Conservation (phyloP, 208 protist genomes). For the Trypanosoma avium region DNA sequence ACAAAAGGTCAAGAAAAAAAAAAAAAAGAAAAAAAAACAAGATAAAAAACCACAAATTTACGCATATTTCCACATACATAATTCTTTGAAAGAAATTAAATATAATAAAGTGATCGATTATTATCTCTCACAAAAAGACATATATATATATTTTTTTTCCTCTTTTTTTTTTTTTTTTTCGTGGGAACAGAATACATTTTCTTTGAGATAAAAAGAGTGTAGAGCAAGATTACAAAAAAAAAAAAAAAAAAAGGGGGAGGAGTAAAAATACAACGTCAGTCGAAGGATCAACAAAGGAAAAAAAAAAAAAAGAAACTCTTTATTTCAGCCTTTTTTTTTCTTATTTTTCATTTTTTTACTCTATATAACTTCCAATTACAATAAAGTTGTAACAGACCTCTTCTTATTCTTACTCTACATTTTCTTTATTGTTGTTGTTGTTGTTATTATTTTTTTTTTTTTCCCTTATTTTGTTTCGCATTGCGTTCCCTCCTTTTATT, state of each 20-base stretch:
- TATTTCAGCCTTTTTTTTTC: no score
- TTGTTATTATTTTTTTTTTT: neutral
- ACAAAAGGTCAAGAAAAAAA: constrained; percentile 16
- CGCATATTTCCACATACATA: no score
- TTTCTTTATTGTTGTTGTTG: neutral
- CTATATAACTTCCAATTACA: neutral
- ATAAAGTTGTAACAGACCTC: neutral
- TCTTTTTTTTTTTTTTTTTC: constrained; percentile 16
- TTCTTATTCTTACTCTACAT: no score
- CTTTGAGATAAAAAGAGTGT: constrained; percentile 20
- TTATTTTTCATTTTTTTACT: no score
- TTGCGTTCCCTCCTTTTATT: neutral
- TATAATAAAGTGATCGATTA: no score
- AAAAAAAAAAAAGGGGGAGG: neutral
- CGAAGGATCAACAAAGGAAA: neutral
- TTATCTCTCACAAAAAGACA: no score
- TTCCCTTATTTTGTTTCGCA: neutral
- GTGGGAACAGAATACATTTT: constrained; percentile 12
- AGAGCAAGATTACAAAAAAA: constrained; percentile 3
- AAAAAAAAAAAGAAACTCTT: neutral
- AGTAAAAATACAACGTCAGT: no score
- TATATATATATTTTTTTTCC: neutral
- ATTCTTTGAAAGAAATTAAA: no score
- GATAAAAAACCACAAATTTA: constrained; percentile 1
- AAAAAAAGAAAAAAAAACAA: constrained; percentile 28